These are phyloP conservation scores for Pseudogymnoascus sp. DNA, from an alignment of 2,329 filamentous ascomycete species.

Conservation along the genomic window DNA sequence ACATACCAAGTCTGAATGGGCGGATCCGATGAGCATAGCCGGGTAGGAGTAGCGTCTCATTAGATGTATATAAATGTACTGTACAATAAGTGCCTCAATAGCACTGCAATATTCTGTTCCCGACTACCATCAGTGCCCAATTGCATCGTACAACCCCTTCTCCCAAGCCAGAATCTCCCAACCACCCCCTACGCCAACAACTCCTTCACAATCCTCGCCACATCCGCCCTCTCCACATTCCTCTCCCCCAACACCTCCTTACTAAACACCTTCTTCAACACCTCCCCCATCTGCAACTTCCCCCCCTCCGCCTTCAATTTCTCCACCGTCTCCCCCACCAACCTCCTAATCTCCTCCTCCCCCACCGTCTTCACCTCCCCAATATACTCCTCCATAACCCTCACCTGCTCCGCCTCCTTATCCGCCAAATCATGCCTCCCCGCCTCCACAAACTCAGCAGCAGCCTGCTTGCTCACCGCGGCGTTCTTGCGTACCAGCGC, in stretches of 20 bases:
- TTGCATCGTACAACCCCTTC: background rate
- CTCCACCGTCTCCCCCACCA: conserved; percentile 44
- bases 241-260: conserved; percentile 51
- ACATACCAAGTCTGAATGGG: background rate
- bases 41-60: conserved; percentile 3
- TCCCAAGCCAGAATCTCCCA: background rate
- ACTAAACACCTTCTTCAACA: conserved; percentile 52
- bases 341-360: conserved; percentile 46
- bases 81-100: background rate
- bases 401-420: conserved; percentile 59
- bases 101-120: background rate
- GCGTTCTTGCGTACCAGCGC: conserved; percentile 57
- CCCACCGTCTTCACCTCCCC: conserved; percentile 46
- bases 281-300: conserved; percentile 46
- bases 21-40: background rate
- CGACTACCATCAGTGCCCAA: background rate
- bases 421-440: conserved; percentile 59
- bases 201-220: conserved; percentile 55
- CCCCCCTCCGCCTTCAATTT: conserved; percentile 39
- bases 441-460: conserved; percentile 53
- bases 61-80: conserved; percentile 8
- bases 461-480: conserved; percentile 47
- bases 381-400: conserved; percentile 57
- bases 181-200: conserved; percentile 17
- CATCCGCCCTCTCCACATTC: conserved; percentile 51